These are phyloP conservation scores for Graphiopsis chlorocephala DNA, from an alignment of 2,329 filamentous ascomycete genomes.

Conservation along the genomic window DNA sequence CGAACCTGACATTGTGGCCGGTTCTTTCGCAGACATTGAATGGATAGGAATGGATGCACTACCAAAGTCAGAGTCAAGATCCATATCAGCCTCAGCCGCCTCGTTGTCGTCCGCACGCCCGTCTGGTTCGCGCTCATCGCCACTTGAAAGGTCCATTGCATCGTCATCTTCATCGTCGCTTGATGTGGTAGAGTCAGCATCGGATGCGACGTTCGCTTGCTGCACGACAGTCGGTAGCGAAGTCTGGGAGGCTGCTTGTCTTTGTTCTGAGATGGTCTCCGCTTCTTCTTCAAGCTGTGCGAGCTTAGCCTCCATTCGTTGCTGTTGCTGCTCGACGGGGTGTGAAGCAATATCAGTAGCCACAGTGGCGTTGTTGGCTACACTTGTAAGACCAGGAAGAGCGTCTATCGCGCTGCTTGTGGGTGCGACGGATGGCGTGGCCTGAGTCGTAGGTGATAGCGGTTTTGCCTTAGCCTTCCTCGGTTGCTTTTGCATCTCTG, in stretches of 20 bases:
- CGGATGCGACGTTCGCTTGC: not conserved
- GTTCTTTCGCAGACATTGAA: not conserved
- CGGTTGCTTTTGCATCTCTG: constrained; percentile 46
- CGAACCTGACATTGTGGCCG: constrained; percentile 10
- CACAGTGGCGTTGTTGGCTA: not conserved
- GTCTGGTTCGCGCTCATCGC: constrained; percentile 2
- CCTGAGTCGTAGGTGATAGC: not conserved
- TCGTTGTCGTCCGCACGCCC: not conserved
- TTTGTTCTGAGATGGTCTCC: constrained; percentile 4
- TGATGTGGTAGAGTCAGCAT: not conserved
- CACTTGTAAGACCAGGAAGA: not conserved
- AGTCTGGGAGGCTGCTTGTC: not conserved
- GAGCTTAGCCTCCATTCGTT: not conserved
- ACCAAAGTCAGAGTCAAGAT: not conserved
- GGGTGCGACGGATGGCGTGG: not conserved
- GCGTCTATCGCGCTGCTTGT: not conserved
- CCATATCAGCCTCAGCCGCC: not conserved
- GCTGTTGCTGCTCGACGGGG: not conserved
- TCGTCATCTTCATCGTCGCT: constrained; percentile 22
- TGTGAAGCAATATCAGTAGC: not conserved
- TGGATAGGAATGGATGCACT: not conserved
- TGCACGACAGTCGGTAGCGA: not conserved
- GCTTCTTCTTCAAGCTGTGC: constrained; percentile 11
- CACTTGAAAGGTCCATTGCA: constrained; percentile 23
- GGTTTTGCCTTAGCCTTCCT: constrained; percentile 29